Base-by-base conservation (phyloP, 179 eudicot genomes). In the Beta macrorhiza region DNA sequence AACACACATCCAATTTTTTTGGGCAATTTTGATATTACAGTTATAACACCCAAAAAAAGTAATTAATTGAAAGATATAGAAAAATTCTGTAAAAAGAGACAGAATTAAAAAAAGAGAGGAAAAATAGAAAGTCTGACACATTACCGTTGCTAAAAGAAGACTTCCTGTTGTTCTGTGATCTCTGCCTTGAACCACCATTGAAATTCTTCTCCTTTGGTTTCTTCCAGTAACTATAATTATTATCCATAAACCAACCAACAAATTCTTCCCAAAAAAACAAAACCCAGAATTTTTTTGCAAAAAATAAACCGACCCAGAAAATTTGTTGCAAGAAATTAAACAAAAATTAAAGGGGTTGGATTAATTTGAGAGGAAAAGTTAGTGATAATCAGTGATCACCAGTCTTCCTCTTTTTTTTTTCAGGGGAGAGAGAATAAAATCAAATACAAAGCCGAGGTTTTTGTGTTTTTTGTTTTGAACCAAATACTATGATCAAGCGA, bases 81-180 rank as follows among this genome's bases (percentile, higher is more conserved):
- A 71, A n/a, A 51, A 47, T 20, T 17, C 4, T 49, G 10, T 49
- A 16, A 20, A 72, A 19, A 51, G 5, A 42, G 8, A 51, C 7
- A 42, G 47, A 45, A 67, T 56, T 57, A 37, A 37, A 37, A 29
- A 37, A 37, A 37, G 42, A 37, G 3, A 37, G 42, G 42, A 59
- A 56, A 62, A 47, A 80, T 80, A 63, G 44, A 83, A 52, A 62
- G 67, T 32, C 58, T 59, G 59, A 67, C 56, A 76, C 71, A 56
- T 80, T 52, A 79, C 42, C 58, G 79, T 73, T 81, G 73, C 82
- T 79, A 57, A 51, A 25, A 81, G 84, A 77, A 84, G 83, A n/a
- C 12, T 45, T 78, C 37, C 59, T 81, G 79, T 42, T 25, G 76
- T 37, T 75, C 16, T 65, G 76, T 84, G 86, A 84, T 84, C 83